Conservation (phyloP, 179 eudicot genomes). For the Drosera spatulata region DNA sequence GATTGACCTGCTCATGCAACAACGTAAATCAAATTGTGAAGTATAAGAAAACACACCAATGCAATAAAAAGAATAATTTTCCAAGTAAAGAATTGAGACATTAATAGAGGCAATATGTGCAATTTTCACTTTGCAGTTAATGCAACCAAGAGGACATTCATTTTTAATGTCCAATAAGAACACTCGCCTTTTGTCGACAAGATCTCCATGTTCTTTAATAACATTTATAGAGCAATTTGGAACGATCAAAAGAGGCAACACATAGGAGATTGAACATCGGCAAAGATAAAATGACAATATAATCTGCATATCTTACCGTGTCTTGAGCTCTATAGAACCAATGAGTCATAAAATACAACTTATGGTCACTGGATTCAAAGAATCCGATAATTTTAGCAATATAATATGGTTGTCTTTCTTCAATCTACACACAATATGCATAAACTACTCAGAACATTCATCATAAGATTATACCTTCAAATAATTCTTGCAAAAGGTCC, state of each 20-base stretch:
- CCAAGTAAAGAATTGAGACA: neutral
- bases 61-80: neutral
- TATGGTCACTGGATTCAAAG: conserved; percentile 32
- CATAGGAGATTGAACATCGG: neutral
- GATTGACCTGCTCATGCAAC: too few relatives aligned
- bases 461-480: too few relatives aligned
- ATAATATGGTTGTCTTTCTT: conserved; percentile 24
- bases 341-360: conserved; percentile 33
- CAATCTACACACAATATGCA: conserved; percentile 12
- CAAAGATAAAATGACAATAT: too few relatives aligned
- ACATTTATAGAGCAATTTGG: too few relatives aligned
- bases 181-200: conserved; percentile 18
- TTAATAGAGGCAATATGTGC: conserved; percentile 19
- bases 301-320: conserved; percentile 25
- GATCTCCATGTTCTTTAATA: neutral
- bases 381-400: conserved; percentile 46
- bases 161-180: conserved; percentile 54
- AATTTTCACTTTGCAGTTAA: conserved; percentile 34
- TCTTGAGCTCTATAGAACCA: conserved; percentile 65
- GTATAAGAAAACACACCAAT: neutral
- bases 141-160: conserved; percentile 51
- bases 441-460: too few relatives aligned
- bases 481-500: too few relatives aligned
- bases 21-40: too few relatives aligned
- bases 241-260: neutral